Conservation (phyloP, 192 early-diverging fungal species). For the Lobosporangium transversale region DNA sequence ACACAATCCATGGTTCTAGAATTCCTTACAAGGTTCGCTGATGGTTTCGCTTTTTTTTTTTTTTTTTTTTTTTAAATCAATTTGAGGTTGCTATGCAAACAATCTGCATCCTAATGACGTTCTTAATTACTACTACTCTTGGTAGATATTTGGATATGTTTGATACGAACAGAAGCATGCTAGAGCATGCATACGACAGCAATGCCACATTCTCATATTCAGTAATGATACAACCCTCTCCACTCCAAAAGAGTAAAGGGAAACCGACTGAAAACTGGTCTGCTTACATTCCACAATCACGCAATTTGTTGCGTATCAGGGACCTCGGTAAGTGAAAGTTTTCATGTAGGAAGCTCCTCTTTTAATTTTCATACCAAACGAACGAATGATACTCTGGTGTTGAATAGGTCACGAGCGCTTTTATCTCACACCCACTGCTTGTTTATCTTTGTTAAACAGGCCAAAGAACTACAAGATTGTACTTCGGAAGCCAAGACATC, state of each 20-base stretch:
- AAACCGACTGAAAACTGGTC: constrained; percentile 12
- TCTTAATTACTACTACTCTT: not conserved
- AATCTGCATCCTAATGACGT: not conserved
- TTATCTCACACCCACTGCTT: not conserved
- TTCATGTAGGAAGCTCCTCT: no score
- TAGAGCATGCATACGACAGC: constrained; percentile 54
- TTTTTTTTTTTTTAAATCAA: not conserved
- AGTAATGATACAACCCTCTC: constrained; percentile 7
- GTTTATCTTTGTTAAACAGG: constrained; percentile 3
- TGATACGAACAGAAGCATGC: constrained; percentile 48
- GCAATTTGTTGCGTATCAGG: constrained; percentile 28
- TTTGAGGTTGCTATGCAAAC: no score
- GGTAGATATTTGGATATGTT: constrained; percentile 53
- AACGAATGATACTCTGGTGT: no score
- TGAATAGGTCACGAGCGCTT: no score
- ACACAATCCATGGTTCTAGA: constrained; percentile 50
- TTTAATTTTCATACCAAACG: no score
- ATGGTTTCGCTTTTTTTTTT: not conserved
- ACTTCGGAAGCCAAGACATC: constrained; percentile 30
- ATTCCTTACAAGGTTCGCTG: constrained; percentile 47
- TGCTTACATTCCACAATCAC: constrained; percentile 15
- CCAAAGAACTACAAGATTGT: constrained; percentile 17
- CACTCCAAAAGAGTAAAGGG: constrained; percentile 6
- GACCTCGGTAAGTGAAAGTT: constrained; percentile 33
- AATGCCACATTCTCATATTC: constrained; percentile 54